Base-by-base conservation (phyloP, 495 filamentous ascomycete genomes). In the Tuber umbilicatum region DNA sequence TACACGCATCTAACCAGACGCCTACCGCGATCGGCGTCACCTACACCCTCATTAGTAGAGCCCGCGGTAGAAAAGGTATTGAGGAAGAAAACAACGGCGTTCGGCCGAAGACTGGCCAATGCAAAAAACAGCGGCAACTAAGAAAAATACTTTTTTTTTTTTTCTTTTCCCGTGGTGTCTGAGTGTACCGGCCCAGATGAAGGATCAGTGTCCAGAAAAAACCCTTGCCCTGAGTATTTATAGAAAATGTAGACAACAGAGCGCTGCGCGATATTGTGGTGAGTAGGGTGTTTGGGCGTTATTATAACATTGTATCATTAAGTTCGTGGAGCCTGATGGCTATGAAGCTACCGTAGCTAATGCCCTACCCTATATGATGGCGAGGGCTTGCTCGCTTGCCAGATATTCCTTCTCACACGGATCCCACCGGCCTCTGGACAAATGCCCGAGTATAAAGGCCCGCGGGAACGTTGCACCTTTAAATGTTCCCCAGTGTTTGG, bases 161-260 rank as follows among this genome's bases (percentile, higher is more conserved):
- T n/a, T 16, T 31, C 12, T 31, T 14, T 3, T 31, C 50, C 7
- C n/a, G 17, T 5, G 55, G 1, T 31, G 27, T 31, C n/a, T 27
- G 55, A 31, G 55, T 31, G 12, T 64, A 31, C 55, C 27, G 55
- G 14, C n/a, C 55, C 12, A 12, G 55, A 31, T 64, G 55, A 31
- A 64, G 55, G 55, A 31, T 64, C 31, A 31, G 10, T 31, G 17
- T 31, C 5, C 31, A 31, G n/a, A 16, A 27, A 31, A 31, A 64
- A 31, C 55, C 55, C 55, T 12, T 64, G 55, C 55, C 55, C 55
- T 31, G 55, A 31, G 55, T 64, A 64, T 64, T 64, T 64, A 64
- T 64, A 64, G 55, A 31, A 55, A 23, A 27, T 17, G 27, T 64
- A 27, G 55, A 17, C n/a, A 64, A 31, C n/a, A 10, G 55, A 14